These are phyloP conservation scores for Cryphonectria carpinicola DNA, from an alignment of 2,329 filamentous ascomycete species.

Conservation along the genomic window DNA sequence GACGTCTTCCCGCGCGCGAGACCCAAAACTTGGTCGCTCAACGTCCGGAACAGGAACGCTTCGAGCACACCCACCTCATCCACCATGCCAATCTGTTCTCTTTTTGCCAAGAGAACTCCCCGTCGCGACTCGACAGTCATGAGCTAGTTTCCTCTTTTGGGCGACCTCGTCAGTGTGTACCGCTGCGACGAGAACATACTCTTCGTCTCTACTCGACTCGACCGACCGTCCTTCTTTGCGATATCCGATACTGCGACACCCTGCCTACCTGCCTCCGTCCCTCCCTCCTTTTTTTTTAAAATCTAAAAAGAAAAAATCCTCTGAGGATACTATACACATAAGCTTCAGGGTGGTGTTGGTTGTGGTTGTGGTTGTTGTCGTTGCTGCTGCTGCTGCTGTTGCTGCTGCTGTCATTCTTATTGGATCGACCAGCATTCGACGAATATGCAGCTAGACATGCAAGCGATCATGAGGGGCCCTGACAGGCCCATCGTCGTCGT, in stretches of 20 bases:
- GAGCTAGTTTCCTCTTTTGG: background rate
- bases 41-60: background rate
- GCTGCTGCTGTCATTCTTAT: too few relatives aligned
- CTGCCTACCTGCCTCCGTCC: background rate
- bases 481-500: constrained; percentile 9
- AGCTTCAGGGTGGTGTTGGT: background rate
- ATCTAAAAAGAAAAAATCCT: too few relatives aligned
- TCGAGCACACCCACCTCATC: background rate
- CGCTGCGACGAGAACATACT: background rate
- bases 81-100: background rate
- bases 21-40: background rate
- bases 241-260: background rate
- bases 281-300: too few relatives aligned
- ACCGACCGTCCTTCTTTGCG: background rate
- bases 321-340: background rate
- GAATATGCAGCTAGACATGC: background rate
- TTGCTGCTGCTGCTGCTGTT: background rate
- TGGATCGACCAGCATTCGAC: background rate
- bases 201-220: background rate
- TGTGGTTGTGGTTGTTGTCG: background rate
- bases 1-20: background rate
- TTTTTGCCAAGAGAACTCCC: background rate
- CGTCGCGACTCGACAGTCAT: background rate
- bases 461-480: constrained; percentile 15
- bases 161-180: background rate